A percentile compares a stretch with the other conserved stretches of the same genome.
These are phyloP conservation scores for Cornus florida DNA, from an alignment of 148 eudicot genomes.

Conservation along the genomic window DNA sequence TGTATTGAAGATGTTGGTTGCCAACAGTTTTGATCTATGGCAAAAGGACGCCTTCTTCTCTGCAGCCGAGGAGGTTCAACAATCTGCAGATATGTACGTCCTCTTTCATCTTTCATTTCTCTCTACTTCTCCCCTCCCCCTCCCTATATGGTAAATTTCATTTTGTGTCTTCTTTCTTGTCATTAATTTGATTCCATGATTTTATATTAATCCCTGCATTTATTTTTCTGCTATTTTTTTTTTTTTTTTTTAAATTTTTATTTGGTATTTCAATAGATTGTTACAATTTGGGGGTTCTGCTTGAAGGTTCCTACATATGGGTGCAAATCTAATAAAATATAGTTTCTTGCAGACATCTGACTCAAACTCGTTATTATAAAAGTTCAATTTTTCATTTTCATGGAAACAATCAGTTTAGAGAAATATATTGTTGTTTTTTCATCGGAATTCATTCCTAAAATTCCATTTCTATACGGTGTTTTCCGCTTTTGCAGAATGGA, in stretches of 20 bases:
- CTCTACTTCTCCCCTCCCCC: too few relatives aligned
- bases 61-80: slow-evolving; percentile 93
- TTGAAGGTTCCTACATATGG: background rate
- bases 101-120: background rate
- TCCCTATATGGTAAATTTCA: background rate
- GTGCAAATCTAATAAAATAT: background rate
- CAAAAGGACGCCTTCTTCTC: slow-evolving; percentile 81
- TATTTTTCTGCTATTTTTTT: background rate
- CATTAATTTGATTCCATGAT: background rate
- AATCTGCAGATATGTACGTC: slow-evolving; percentile 87
- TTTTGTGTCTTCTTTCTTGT: background rate
- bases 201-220: background rate
- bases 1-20: slow-evolving; percentile 66
- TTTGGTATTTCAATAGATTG: too few relatives aligned
- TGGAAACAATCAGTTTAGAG: background rate
- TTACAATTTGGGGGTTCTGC: background rate
- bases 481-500: slow-evolving; percentile 55
- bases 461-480: background rate
- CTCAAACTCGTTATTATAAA: background rate
- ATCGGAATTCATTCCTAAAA: background rate
- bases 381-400: background rate
- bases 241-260: background rate
- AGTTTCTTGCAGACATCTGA: background rate
- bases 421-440: background rate
- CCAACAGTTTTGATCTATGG: slow-evolving; percentile 94